Conservation (phyloP, 768 basidiomycete genomes). For the Kwoniella heveanensis region DNA sequence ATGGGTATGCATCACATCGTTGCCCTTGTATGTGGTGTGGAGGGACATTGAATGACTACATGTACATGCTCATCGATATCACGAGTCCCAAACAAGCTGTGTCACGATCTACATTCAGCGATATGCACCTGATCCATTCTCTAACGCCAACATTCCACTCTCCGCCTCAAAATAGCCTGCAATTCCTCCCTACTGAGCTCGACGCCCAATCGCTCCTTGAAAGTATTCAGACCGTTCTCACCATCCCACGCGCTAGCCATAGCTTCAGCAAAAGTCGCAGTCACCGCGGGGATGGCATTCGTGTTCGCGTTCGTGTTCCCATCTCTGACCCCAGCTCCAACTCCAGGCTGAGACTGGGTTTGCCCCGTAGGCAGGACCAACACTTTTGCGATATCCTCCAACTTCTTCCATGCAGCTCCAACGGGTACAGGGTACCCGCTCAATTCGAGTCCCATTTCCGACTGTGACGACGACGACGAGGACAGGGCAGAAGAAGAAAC, state of each 20-base stretch:
- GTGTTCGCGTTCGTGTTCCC: too few relatives aligned
- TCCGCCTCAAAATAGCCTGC: slow-evolving; percentile 43
- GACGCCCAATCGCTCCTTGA: slow-evolving; percentile 37
- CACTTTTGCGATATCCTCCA: slow-evolving; percentile 71
- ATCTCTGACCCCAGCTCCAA: too few relatives aligned
- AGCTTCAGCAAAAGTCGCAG: slow-evolving; percentile 47
- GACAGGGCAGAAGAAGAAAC: slow-evolving; percentile 67
- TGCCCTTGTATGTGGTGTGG: too few relatives aligned
- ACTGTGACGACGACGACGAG: neutral
- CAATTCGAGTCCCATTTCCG: slow-evolving; percentile 61
- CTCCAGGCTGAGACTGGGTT: too few relatives aligned
- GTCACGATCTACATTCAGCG: too few relatives aligned
- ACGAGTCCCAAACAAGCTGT: too few relatives aligned
- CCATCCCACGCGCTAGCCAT: slow-evolving; percentile 51
- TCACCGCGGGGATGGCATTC: too few relatives aligned
- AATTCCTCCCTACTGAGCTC: slow-evolving; percentile 36
- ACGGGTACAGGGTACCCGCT: slow-evolving; percentile 64
- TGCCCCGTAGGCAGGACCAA: slow-evolving; percentile 59
- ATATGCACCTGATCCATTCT: too few relatives aligned
- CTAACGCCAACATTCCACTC: slow-evolving; percentile 52
- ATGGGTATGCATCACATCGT: too few relatives aligned
- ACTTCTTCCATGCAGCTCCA: slow-evolving; percentile 73
- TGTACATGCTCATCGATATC: too few relatives aligned
- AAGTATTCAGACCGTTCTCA: slow-evolving; percentile 27
- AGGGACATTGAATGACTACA: too few relatives aligned